These are phyloP conservation scores for Solanum clarkiae DNA, from an alignment of 257 asterid species.

Conservation along the genomic window DNA sequence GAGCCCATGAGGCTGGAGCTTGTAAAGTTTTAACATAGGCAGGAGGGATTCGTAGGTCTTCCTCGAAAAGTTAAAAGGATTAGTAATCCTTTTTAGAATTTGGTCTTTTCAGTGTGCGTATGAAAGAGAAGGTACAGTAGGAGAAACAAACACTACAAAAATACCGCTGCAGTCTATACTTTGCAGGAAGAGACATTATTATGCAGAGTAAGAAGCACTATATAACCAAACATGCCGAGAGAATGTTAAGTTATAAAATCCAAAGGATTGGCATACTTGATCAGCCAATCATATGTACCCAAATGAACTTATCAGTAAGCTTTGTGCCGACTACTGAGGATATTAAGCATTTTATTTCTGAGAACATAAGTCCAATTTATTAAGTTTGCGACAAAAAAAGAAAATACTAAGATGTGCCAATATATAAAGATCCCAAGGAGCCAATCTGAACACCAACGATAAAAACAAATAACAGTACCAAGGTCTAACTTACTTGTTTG, in stretches of 20 bases:
- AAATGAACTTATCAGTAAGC: background rate
- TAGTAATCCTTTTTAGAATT: too few relatives aligned
- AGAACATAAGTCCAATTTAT: background rate
- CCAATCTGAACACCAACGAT: background rate
- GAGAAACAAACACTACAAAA: background rate
- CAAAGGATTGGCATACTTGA: background rate
- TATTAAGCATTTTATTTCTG: background rate
- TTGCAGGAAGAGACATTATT: background rate
- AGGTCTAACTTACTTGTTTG: constrained; percentile 70
- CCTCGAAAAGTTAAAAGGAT: too few relatives aligned
- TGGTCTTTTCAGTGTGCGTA: background rate
- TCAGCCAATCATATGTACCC: background rate
- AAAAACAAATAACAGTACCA: background rate
- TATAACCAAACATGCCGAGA: background rate
- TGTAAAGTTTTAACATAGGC: too few relatives aligned
- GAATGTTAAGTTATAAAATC: background rate
- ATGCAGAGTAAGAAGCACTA: background rate
- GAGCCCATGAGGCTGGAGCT: too few relatives aligned
- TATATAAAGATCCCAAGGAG: background rate
- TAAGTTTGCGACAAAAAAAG: background rate
- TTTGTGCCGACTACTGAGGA: background rate
- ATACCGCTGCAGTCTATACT: background rate
- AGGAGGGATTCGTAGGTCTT: too few relatives aligned
- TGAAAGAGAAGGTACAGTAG: background rate
- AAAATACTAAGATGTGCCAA: background rate